These are phyloP conservation scores for Cyclospora cayetanensis DNA, from an alignment of 169 alveolate species.

Conservation along the genomic window DNA sequence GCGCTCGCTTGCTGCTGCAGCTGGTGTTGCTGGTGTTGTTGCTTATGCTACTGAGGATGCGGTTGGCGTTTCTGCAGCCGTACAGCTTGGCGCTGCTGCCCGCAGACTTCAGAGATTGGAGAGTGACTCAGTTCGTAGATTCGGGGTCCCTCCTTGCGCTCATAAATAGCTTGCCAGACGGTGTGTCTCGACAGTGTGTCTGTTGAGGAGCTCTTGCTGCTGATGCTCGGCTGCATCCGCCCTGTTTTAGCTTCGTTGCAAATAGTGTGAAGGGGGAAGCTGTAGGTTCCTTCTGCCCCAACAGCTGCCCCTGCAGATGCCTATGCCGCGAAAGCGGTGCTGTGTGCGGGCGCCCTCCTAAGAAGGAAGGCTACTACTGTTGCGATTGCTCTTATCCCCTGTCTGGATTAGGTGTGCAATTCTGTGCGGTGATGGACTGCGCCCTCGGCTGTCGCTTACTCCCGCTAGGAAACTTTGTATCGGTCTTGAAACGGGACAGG, in stretches of 20 bases:
- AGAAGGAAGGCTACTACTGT: background rate
- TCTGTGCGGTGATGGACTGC: conserved; percentile 24
- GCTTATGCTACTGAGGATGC: background rate
- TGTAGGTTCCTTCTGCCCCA: too few relatives aligned
- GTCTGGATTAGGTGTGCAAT: background rate
- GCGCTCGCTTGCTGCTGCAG: background rate
- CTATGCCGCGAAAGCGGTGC: too few relatives aligned
- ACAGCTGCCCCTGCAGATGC: too few relatives aligned
- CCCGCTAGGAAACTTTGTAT: background rate
- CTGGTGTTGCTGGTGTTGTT: background rate
- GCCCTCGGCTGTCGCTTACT: background rate
- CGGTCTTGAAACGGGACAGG: background rate
- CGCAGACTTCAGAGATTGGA: background rate
- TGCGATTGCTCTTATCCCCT: background rate
- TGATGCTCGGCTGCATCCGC: too few relatives aligned
- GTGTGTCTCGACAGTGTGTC: background rate
- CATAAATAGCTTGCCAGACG: background rate
- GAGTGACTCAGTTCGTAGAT: background rate
- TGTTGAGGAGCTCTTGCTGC: background rate
- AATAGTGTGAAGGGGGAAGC: background rate
- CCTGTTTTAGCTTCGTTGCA: background rate
- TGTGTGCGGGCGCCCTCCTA: background rate
- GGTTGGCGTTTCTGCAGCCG: conserved; percentile 4
- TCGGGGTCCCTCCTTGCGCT: background rate
- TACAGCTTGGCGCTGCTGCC: conserved; percentile 24